Evolutionary conservation across 2,329 filamentous ascomycete genomes (phyloP).

Genomic region (Fonsecaea monophora): DNA sequence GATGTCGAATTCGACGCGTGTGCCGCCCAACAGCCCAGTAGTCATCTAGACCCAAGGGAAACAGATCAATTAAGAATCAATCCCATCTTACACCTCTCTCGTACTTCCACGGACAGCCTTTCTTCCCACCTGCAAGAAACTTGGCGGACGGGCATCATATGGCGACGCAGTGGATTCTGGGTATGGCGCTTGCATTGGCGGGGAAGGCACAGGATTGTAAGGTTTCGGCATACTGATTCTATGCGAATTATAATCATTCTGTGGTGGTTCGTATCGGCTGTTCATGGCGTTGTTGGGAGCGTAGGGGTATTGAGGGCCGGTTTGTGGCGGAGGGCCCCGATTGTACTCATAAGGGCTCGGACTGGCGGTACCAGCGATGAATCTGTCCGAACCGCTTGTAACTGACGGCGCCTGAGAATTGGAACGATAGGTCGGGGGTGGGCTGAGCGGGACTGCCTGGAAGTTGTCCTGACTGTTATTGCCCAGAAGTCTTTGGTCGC

Average conservation of each 20-base stretch:
- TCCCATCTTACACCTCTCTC: slow-evolving; percentile 43
- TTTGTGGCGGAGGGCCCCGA: slow-evolving; percentile 34
- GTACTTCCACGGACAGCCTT: slow-evolving; percentile 47
- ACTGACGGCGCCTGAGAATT: slow-evolving; percentile 26
- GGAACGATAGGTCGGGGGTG: slow-evolving; percentile 31
- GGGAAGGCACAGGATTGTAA: slow-evolving; percentile 19
- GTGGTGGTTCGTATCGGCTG: slow-evolving; percentile 31
- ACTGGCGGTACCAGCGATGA: slow-evolving; percentile 22
- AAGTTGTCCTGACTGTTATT: slow-evolving; percentile 27
- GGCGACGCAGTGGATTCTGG: slow-evolving; percentile 1
- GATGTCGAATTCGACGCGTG: background rate
- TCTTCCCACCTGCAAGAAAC: slow-evolving; percentile 50
- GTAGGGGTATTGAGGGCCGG: slow-evolving; percentile 35
- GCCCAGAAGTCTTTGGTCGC: slow-evolving; percentile 35
- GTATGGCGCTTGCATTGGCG: slow-evolving; percentile 5
- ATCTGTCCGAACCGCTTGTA: slow-evolving; percentile 21
- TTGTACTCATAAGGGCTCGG: slow-evolving; percentile 30
- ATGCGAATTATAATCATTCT: slow-evolving; percentile 24
- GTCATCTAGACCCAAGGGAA: background rate
- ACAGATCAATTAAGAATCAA: background rate
- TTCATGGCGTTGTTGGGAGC: slow-evolving; percentile 22
- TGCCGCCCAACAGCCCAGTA: background rate
- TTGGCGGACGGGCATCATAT: slow-evolving; percentile 48
- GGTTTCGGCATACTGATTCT: slow-evolving; percentile 26
- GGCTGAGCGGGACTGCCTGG: slow-evolving; percentile 32